Evolutionary conservation across 345 rosid species (phyloP).

Genomic region (Aquilaria sinensis): DNA sequence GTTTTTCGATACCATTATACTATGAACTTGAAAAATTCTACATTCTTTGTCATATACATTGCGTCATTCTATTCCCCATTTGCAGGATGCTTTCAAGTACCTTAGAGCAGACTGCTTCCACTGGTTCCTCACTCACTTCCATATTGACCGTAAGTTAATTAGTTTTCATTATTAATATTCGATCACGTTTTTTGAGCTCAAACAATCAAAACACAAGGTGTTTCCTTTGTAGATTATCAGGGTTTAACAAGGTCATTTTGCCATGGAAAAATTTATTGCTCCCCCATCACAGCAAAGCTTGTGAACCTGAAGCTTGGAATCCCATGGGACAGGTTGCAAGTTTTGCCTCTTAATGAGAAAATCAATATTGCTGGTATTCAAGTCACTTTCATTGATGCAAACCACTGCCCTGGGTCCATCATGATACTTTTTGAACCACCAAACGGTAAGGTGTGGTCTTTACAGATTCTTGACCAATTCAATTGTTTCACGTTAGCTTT

Average conservation of each 20-base stretch:
- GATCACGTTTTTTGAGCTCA: too few relatives aligned
- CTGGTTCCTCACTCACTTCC: slow-evolving; percentile 98
- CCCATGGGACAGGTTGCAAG: slow-evolving; percentile 71
- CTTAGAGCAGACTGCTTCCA: slow-evolving; percentile 86
- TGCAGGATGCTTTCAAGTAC: slow-evolving; percentile 95
- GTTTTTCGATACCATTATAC: not conserved
- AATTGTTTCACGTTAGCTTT: not conserved
- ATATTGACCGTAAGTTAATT: slow-evolving; percentile 84
- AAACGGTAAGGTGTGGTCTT: slow-evolving; percentile 72
- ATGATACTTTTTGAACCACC: slow-evolving; percentile 85
- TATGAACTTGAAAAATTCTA: not conserved
- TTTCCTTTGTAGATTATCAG: slow-evolving; percentile 78
- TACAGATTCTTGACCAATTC: slow-evolving; percentile 4
- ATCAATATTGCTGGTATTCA: slow-evolving; percentile 51
- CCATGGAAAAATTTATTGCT: slow-evolving; percentile 91
- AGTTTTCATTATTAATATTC: not conserved
- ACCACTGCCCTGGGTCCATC: slow-evolving; percentile 92
- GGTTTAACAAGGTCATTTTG: slow-evolving; percentile 81
- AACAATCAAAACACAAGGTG: too few relatives aligned
- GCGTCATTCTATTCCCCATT: slow-evolving; percentile 14
- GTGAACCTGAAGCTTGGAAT: slow-evolving; percentile 86
- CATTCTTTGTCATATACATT: slow-evolving; percentile 3
- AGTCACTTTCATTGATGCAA: slow-evolving; percentile 89
- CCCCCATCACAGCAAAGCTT: slow-evolving; percentile 76
- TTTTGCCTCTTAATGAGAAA: slow-evolving; percentile 68